phyloP scores from a whole-genome alignment of 176 grass and related monocot species.

The Triticum dicoccoides region DNA sequence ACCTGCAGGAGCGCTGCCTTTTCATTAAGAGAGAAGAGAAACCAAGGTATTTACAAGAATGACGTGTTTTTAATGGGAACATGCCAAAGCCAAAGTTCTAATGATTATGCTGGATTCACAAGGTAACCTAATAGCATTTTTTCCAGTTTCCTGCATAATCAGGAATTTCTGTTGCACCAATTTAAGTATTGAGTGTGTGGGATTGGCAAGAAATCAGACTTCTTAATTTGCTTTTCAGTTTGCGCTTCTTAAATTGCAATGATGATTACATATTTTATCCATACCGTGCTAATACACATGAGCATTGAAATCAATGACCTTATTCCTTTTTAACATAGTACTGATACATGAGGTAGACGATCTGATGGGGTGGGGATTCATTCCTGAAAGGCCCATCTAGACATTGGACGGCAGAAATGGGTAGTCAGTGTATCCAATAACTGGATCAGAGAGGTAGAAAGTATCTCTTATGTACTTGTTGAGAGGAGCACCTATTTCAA shows the following conservation, averaged over 20 bases:
- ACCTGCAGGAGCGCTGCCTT: no score
- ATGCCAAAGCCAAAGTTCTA: not conserved
- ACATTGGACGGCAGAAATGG: constrained; percentile 47
- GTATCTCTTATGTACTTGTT: constrained; percentile 70
- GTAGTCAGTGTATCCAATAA: constrained; percentile 69
- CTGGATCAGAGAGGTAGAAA: constrained; percentile 70
- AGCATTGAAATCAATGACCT: not conserved
- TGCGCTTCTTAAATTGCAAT: not conserved
- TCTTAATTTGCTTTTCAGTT: not conserved
- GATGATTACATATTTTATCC: not conserved
- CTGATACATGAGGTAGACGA: not conserved
- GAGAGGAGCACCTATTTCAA: constrained; percentile 61
- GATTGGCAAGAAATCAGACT: not conserved
- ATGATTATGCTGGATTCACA: not conserved
- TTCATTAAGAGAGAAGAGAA: no score
- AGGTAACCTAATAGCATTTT: not conserved
- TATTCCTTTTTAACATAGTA: constrained; percentile 16
- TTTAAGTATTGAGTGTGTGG: not conserved
- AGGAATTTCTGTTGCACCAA: not conserved
- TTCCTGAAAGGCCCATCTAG: not conserved
- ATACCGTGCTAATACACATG: not conserved
- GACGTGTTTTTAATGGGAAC: no score
- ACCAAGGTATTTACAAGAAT: no score
- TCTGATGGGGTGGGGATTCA: not conserved
- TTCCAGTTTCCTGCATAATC: not conserved